Percentiles rank a stretch among this genome's conserved stretches.
phyloP scores from a whole-genome alignment of 2,329 filamentous ascomycete genomes.

The Penicillium janthinellum region DNA sequence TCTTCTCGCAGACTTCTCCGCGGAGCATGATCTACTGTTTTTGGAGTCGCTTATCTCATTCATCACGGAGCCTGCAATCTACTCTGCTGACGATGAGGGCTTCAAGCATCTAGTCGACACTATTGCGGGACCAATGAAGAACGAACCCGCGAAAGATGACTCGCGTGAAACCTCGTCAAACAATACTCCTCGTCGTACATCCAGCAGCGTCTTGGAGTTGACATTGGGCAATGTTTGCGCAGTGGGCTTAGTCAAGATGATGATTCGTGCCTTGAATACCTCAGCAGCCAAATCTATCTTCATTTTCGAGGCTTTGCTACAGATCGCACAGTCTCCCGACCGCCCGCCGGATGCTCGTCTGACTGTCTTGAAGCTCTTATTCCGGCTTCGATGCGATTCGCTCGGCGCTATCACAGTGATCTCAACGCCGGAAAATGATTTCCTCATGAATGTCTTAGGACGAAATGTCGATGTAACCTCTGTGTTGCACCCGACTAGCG shows the following conservation, averaged over 20 bases:
- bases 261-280: slow-evolving; percentile 70
- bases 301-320: slow-evolving; percentile 65
- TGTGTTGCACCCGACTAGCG: slow-evolving; percentile 43
- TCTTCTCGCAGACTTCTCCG: slow-evolving; percentile 38
- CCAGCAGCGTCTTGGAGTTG: slow-evolving; percentile 34
- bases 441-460: slow-evolving; percentile 70
- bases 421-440: slow-evolving; percentile 69
- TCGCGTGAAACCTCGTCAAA: slow-evolving; percentile 44
- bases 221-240: slow-evolving; percentile 65
- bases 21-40: slow-evolving; percentile 43
- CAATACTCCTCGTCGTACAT: slow-evolving; percentile 33
- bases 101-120: slow-evolving; percentile 39
- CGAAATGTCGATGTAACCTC: slow-evolving; percentile 59
- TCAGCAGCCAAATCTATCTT: slow-evolving; percentile 66
- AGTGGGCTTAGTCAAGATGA: slow-evolving; percentile 72
- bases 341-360: slow-evolving; percentile 71
- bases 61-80: slow-evolving; percentile 37
- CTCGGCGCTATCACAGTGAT: slow-evolving; percentile 74
- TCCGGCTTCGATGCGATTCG: slow-evolving; percentile 81
- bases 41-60: slow-evolving; percentile 44
- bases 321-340: slow-evolving; percentile 61
- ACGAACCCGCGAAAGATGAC: slow-evolving; percentile 36
- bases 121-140: slow-evolving; percentile 39
- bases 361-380: slow-evolving; percentile 74
- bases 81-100: slow-evolving; percentile 31